Evolutionary conservation across 805 yeast species (phyloP).

Genomic region (Kodamaea jinghongensis): DNA sequence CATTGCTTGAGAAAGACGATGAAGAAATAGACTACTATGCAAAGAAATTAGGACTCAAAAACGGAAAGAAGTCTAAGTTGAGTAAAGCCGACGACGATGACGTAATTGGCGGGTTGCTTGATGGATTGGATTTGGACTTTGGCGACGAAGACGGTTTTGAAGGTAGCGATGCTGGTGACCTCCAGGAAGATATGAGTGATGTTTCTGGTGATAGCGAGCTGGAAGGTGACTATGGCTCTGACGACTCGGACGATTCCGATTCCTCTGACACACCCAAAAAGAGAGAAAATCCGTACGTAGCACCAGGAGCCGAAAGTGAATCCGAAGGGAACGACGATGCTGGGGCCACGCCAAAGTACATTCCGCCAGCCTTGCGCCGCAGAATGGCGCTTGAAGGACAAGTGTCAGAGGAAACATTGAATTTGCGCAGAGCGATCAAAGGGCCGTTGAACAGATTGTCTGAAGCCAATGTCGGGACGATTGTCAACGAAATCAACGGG

Average conservation of each 20-base stretch:
- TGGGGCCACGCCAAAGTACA: constrained; percentile 46
- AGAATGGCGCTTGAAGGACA: constrained; percentile 43
- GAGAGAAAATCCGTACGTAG: constrained; percentile 74
- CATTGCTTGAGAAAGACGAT: constrained; percentile 58
- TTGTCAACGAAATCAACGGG: constrained; percentile 64
- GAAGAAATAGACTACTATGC: constrained; percentile 82
- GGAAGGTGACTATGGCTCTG: constrained; percentile 10
- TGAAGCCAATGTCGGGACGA: constrained; percentile 74
- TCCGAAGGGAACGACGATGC: constrained; percentile 10
- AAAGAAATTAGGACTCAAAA: constrained; percentile 67
- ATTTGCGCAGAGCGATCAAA: constrained; percentile 63
- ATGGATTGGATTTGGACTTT: constrained; percentile 62
- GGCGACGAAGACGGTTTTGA: constrained; percentile 19
- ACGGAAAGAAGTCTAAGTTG: constrained; percentile 47
- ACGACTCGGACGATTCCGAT: constrained; percentile 14
- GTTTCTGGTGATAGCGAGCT: constrained; percentile 12
- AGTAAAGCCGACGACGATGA: constrained; percentile 63
- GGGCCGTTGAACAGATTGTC: constrained; percentile 87
- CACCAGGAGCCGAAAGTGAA: constrained; percentile 40
- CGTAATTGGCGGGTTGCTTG: constrained; percentile 76
- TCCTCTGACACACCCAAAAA: constrained; percentile 11
- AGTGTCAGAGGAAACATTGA: constrained; percentile 37
- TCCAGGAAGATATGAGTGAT: constrained; percentile 17
- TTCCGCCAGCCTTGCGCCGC: constrained; percentile 85
- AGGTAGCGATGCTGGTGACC: constrained; percentile 24